These are phyloP conservation scores for Ascomycota sp. DNA, from an alignment of 2,329 filamentous ascomycete species.

Conservation along the genomic window DNA sequence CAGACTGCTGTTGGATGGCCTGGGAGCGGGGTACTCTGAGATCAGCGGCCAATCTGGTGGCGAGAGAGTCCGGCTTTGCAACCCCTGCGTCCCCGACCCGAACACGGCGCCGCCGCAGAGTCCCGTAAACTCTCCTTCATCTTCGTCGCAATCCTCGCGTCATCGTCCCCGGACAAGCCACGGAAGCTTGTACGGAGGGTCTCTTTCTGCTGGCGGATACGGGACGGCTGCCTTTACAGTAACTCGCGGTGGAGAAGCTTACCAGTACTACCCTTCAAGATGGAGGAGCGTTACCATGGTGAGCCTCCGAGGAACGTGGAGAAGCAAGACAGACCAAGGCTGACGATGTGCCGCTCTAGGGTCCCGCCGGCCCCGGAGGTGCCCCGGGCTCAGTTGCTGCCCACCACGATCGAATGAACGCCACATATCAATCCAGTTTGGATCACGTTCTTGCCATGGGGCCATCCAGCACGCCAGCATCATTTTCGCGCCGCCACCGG, in stretches of 20 bases:
- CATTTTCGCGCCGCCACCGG: slow-evolving; percentile 12
- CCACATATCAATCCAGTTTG: slow-evolving; percentile 14
- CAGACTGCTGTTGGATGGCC: slow-evolving; percentile 16
- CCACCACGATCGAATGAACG: slow-evolving; percentile 8
- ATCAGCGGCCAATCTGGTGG: slow-evolving; percentile 28
- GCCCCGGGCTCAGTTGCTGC: slow-evolving; percentile 7
- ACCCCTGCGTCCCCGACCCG: slow-evolving; percentile 41
- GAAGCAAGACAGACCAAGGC: no score
- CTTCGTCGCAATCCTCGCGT: slow-evolving; percentile 16
- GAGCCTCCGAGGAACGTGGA: slow-evolving; percentile 4
- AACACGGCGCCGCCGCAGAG: slow-evolving; percentile 34
- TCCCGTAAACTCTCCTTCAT: slow-evolving; percentile 12
- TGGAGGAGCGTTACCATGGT: slow-evolving; percentile 30
- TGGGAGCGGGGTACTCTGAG: slow-evolving; percentile 20
- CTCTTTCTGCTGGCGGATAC: slow-evolving; percentile 12
- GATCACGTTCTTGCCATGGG: slow-evolving; percentile 18
- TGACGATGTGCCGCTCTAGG: background rate
- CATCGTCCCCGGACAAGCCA: slow-evolving; percentile 25
- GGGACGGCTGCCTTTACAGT: slow-evolving; percentile 15
- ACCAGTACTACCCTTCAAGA: slow-evolving; percentile 12
- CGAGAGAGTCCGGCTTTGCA: slow-evolving; percentile 38
- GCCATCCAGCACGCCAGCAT: slow-evolving; percentile 10
- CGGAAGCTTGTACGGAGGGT: slow-evolving; percentile 11
- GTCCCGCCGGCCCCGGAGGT: slow-evolving; percentile 1
- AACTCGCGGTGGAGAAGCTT: slow-evolving; percentile 13